Base-by-base conservation (phyloP, 2,329 filamentous ascomycete species). In the Sporothrix mexicana region DNA sequence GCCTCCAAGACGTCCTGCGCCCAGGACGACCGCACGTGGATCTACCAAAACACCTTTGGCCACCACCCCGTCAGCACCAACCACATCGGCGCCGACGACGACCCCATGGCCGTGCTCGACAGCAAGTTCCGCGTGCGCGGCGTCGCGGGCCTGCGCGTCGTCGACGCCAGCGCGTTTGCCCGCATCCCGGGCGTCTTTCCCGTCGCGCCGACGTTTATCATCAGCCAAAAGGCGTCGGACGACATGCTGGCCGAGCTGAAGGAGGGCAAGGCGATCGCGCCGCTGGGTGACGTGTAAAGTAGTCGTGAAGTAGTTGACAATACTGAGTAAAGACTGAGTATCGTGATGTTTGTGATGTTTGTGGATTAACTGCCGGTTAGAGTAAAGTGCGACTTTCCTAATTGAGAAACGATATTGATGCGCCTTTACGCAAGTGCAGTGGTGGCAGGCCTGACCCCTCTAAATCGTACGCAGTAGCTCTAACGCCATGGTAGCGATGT, bases 161-260 rank as follows among this genome's bases (percentile, higher is more conserved):
- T 74, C 53, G 74, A 75, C 53, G 74, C 73, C 12, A 69, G 59
- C 17, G 70, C 67, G 45, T 73, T 74, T 61, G 70, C 73, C 10
- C 43, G 61, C 25, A 62, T 74, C 45, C 74, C 74, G 6, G 71
- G 72, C 30, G 72, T 55, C 5, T 55, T 55, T 20, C 53, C 53
- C 9, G 53, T 55, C 20, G 53, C 53, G 59, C 74, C 72, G 30
- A 71, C 68, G 3, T 70, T 73, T 23, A 73, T 73, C 47, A 70
- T 73, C 45, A 30, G 66, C 36, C 66, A 70, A 41, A 73, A 73
- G 68, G 72, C 72, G 59, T 67, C 72, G 23, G 68, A 73, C 30
- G 72, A 67, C 49, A 73, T 73, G 45, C 47, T 73, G 47, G 72
- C 49, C 10, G 68, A 70, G 64, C 43, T 67, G 17, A 67, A 49